Conservation (phyloP, 306 rosid genomes). For the Quercus variabilis region DNA sequence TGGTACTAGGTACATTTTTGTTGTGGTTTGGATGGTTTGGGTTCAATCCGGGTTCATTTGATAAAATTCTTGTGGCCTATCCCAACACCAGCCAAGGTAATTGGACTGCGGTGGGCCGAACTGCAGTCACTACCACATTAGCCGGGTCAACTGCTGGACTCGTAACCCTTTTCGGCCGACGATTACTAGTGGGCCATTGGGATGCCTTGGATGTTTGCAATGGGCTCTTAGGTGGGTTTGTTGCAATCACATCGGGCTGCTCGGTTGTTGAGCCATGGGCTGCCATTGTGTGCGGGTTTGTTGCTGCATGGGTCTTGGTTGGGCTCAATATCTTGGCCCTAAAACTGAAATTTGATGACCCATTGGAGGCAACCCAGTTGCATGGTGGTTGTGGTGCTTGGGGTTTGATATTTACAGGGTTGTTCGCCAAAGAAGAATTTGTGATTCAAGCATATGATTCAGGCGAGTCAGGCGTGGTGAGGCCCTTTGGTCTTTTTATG, state of each 20-base stretch:
- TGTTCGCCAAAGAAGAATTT: constrained; percentile 67
- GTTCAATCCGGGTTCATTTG: constrained; percentile 63
- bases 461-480: constrained; percentile 21
- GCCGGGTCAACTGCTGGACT: constrained; percentile 56
- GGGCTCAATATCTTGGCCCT: constrained; percentile 59
- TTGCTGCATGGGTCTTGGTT: constrained; percentile 60
- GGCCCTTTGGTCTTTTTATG: constrained; percentile 61
- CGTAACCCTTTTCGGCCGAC: constrained; percentile 51
- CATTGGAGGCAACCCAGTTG: constrained; percentile 72
- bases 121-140: constrained; percentile 50
- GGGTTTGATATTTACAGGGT: constrained; percentile 74
- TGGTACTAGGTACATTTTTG: constrained; percentile 64
- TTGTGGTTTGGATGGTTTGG: constrained; percentile 88
- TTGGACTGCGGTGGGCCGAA: constrained; percentile 57
- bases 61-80: constrained; percentile 46
- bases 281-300: constrained; percentile 59
- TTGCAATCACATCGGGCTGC: constrained; percentile 74
- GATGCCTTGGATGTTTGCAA: constrained; percentile 65
- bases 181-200: constrained; percentile 62
- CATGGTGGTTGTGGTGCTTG: constrained; percentile 76
- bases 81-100: constrained; percentile 36
- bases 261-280: constrained; percentile 83
- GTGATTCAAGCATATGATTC: constrained; percentile 45
- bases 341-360: constrained; percentile 59
- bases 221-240: constrained; percentile 78